Conservation (phyloP, 2,329 filamentous ascomycete genomes). For the Tolypocladium ophioglossoides region DNA sequence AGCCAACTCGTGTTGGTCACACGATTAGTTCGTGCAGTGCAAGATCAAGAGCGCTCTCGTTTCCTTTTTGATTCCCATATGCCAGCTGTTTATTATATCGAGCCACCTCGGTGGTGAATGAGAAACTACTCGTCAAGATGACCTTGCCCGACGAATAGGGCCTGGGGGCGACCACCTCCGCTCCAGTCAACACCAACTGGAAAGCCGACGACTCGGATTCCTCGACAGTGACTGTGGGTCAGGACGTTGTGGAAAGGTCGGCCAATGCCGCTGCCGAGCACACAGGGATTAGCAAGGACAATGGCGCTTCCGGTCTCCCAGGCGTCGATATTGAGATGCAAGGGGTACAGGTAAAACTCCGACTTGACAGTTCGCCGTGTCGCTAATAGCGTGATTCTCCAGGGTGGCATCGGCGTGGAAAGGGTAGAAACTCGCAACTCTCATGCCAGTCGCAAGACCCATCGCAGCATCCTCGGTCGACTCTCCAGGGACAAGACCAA, state of each 20-base stretch:
- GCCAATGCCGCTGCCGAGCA: background rate
- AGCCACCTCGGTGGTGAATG: no score
- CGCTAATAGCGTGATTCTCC: no score
- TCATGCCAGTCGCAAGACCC: conserved; percentile 10
- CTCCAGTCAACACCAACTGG: background rate
- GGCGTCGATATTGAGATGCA: background rate
- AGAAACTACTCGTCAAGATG: background rate
- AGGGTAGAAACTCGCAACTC: conserved; percentile 9
- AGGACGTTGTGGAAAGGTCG: background rate
- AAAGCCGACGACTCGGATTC: background rate
- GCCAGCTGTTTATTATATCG: no score
- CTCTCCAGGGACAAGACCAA: conserved; percentile 11
- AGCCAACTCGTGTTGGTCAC: no score
- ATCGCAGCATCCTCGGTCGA: conserved; percentile 10
- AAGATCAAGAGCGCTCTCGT: no score
- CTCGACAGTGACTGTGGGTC: background rate
- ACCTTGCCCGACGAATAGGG: background rate
- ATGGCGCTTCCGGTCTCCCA: background rate
- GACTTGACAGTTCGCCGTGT: background rate
- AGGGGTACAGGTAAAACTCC: background rate
- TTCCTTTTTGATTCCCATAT: no score
- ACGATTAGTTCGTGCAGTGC: no score
- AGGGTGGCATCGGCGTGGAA: conserved; percentile 8
- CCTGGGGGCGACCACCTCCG: background rate
- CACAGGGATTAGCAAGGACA: background rate